Evolutionary conservation across 140 eudicot species (phyloP).

Genomic region (Bidens hawaiensis): DNA sequence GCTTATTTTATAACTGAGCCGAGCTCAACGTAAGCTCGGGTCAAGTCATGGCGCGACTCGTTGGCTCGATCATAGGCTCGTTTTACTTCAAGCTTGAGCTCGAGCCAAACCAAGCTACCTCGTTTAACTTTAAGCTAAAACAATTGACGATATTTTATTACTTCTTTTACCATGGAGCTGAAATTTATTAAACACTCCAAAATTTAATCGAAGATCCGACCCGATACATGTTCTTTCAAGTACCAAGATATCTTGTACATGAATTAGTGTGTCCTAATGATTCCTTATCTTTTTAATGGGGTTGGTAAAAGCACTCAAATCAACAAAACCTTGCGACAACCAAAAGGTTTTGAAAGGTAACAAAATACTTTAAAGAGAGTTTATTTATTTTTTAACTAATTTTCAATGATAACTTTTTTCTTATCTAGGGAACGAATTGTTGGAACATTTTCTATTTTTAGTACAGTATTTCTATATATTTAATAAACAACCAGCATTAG

Average conservation of each 20-base stretch:
- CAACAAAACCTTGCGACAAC: constrained; percentile 17
- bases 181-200: neutral
- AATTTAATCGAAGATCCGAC: neutral
- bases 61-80: no score
- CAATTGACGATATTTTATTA: no score
- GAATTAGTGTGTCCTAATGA: constrained; percentile 17
- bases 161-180: no score
- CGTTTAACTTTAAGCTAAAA: no score
- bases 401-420: neutral
- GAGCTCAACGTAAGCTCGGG: no score
- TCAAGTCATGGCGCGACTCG: no score
- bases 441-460: no score
- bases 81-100: no score
- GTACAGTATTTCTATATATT: no score
- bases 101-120: no score
- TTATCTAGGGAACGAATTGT: neutral
- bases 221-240: neutral
- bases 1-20: no score
- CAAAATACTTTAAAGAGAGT: neutral
- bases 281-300: constrained; percentile 18
- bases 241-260: neutral
- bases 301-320: constrained; percentile 21
- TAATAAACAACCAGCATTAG: no score
- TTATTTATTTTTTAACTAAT: neutral
- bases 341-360: neutral